phyloP scores from a whole-genome alignment of 2,329 filamentous ascomycete genomes.

The Claviceps paspali region DNA sequence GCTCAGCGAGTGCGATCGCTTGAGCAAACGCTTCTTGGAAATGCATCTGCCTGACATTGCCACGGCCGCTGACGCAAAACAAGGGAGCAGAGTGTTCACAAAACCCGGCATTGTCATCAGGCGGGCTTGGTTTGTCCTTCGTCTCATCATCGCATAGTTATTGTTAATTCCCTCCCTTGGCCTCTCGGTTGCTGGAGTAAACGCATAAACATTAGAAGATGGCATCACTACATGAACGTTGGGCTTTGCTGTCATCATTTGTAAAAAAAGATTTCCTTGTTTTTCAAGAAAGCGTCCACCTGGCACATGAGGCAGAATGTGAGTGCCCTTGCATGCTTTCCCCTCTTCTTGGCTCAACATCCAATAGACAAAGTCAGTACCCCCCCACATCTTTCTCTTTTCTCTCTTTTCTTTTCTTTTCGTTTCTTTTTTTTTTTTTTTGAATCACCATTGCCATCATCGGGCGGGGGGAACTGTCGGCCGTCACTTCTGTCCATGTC shows the following conservation, averaged over 20 bases:
- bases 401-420: too few relatives aligned
- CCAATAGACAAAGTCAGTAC: constrained; percentile 1
- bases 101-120: too few relatives aligned
- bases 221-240: neutral
- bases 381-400: neutral
- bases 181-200: neutral
- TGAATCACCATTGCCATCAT: constrained; percentile 8
- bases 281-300: neutral
- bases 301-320: neutral
- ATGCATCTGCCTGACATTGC: neutral
- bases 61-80: too few relatives aligned
- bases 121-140: too few relatives aligned
- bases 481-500: constrained; percentile 6
- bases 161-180: too few relatives aligned
- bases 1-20: constrained; percentile 55
- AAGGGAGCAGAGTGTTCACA: too few relatives aligned
- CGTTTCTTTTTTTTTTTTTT: too few relatives aligned
- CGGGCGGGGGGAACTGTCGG: constrained; percentile 5
- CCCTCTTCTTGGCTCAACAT: neutral
- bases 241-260: neutral
- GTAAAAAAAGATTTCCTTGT: neutral
- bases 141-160: too few relatives aligned
- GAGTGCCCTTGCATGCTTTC: neutral
- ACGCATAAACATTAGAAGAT: constrained; percentile 2
- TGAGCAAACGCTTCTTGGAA: constrained; percentile 3